Percentiles rank a stretch among this genome's conserved stretches.
These are phyloP conservation scores for Scedosporium minutisporum DNA, from an alignment of 2,329 filamentous ascomycete species.

Conservation along the genomic window DNA sequence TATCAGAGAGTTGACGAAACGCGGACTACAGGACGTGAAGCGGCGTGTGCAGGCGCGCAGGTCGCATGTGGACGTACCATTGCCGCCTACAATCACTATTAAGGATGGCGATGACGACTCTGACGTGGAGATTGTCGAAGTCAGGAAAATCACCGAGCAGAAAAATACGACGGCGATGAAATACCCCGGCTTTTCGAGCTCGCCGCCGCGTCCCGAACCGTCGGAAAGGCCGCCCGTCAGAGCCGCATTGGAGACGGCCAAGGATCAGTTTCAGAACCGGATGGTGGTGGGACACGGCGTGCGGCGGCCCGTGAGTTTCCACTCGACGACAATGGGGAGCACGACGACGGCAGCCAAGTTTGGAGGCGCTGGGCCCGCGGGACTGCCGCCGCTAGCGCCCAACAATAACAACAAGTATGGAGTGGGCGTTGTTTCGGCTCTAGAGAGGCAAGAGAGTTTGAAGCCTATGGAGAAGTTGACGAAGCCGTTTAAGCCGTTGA, in stretches of 20 bases:
- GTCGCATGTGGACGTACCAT: neutral
- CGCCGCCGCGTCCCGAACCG: constrained; percentile 29
- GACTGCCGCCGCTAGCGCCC: no score
- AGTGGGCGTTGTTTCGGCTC: neutral
- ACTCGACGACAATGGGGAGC: constrained; percentile 39
- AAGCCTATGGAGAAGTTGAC: constrained; percentile 39
- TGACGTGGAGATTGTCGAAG: constrained; percentile 20
- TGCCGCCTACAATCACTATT: constrained; percentile 4
- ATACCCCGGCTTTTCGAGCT: constrained; percentile 52
- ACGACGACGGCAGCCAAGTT: constrained; percentile 18
- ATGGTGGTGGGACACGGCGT: constrained; percentile 23
- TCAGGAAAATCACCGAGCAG: constrained; percentile 17
- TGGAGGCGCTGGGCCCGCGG: constrained; percentile 30
- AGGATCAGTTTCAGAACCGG: constrained; percentile 14
- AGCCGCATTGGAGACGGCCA: constrained; percentile 6
- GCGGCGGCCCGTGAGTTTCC: constrained; percentile 34
- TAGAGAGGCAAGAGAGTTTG: constrained; percentile 26
- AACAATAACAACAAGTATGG: constrained; percentile 20
- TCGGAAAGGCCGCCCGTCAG: constrained; percentile 8
- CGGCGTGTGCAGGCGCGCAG: constrained; percentile 13
- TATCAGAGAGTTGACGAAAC: neutral
- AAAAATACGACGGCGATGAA: constrained; percentile 19
- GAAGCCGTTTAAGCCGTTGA: constrained; percentile 49
- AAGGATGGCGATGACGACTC: constrained; percentile 11
- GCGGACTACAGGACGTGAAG: constrained; percentile 10